Conservation (phyloP, 345 rosid genomes). For the Leavenworthia alabamica region DNA sequence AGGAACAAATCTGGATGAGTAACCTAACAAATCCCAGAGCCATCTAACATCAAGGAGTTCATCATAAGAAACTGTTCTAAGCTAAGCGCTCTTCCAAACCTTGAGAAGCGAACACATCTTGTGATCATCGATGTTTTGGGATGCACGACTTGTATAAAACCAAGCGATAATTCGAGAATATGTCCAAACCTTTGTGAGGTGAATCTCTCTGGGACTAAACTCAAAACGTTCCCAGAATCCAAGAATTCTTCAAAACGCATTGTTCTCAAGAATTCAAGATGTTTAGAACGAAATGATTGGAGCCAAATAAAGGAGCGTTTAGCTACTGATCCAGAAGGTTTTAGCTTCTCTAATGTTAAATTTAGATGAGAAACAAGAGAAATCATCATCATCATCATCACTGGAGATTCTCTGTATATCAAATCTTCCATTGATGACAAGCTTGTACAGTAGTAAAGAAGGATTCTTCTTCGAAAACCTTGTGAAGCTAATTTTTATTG, state of each 20-base stretch:
- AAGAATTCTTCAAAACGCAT: slow-evolving; percentile 6
- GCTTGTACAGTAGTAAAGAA: slow-evolving; percentile 8
- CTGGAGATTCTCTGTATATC: slow-evolving; percentile 42
- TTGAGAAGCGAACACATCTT: slow-evolving; percentile 8
- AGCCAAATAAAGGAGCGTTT: background rate
- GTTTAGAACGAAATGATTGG: background rate
- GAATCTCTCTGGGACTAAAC: slow-evolving; percentile 38
- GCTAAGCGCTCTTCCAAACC: slow-evolving; percentile 7
- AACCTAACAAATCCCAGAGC: slow-evolving; percentile 13
- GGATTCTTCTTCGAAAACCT: slow-evolving; percentile 35
- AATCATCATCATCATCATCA: background rate
- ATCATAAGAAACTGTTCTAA: slow-evolving; percentile 10
- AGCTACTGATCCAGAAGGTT: background rate
- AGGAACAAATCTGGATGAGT: background rate
- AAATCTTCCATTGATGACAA: slow-evolving; percentile 33
- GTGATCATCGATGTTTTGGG: slow-evolving; percentile 24
- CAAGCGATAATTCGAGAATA: slow-evolving; percentile 29
- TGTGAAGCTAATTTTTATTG: slow-evolving; percentile 32
- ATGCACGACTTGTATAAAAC: background rate
- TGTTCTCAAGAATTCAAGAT: slow-evolving; percentile 7
- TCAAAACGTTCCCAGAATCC: slow-evolving; percentile 25
- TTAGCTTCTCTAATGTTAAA: slow-evolving; percentile 6
- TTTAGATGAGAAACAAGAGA: slow-evolving; percentile 8
- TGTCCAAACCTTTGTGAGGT: slow-evolving; percentile 32
- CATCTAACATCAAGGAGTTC: slow-evolving; percentile 8